Evolutionary conservation across 768 basidiomycete species (phyloP), one percentile per base, ranked within the genome.

Genomic region (Omphalotus guepiniiformis): DNA sequence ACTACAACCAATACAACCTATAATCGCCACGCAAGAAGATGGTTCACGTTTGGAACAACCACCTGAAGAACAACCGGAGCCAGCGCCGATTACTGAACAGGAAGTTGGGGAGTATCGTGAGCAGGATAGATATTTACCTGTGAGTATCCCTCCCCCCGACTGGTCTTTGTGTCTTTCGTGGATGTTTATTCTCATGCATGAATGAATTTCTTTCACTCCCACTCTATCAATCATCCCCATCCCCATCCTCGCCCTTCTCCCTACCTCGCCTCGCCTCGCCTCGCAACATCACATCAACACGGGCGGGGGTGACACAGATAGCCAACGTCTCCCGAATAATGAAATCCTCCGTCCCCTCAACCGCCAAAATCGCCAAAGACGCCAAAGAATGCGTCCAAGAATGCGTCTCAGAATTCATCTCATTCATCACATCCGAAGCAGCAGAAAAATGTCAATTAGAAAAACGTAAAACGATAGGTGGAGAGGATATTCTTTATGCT

Each of bases 351-450:
- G 84, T 97, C 2, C 94, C 95, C 0, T 70, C 83, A 0, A 87
- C 87, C 16, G 91, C 95, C 35, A 98, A 98, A 70, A 95, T 97
- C 58, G 89, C 91, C 6, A 97, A 97, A 65, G 95, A 98, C 66
- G 93, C 93, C 37, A 98, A 98, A 63, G 95, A 98, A 69, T 93
- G 91, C 67, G 92, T 97, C 35, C 95, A 98, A 64, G 95, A 97
- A 69, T 96, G 94, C 67, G 92, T 96, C 47, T 93, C 89, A 35
- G 95, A 98, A 70, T 98, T 96, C 74, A 97, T 98, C 65, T 85
- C 83, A 57, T 98, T 98, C 76, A 93, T 98, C 70, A 96, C 94
- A 23, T 89, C 85, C 36, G 95, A 98, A 65, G 95, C 95, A 4
- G 92, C 91, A 13, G 95, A 97, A 66, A 92, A 92, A 59, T 94